Conservation (phyloP, 192 early-diverging fungal species). For the Cladochytrium replicatum region DNA sequence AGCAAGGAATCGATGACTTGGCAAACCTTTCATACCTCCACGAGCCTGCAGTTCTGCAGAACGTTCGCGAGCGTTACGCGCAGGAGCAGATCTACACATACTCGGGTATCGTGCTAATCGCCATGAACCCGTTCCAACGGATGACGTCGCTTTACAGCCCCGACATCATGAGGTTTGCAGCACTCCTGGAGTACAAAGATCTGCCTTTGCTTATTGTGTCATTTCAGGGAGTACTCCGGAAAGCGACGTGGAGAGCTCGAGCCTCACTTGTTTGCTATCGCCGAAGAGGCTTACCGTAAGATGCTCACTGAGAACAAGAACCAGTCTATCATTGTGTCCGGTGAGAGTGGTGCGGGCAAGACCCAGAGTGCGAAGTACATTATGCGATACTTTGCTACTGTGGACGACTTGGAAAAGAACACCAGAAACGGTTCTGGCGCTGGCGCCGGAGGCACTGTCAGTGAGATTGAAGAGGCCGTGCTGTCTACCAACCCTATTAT, state of each 20-base stretch:
- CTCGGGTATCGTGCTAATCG: constrained; percentile 96
- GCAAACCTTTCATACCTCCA: constrained; percentile 92
- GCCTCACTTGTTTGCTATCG: constrained; percentile 97
- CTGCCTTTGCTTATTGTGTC: neutral
- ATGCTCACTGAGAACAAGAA: constrained; percentile 89
- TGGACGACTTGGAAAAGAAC: constrained; percentile 41
- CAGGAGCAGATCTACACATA: constrained; percentile 98
- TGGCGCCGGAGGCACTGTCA: constrained; percentile 22
- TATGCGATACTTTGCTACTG: constrained; percentile 88
- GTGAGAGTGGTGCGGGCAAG: constrained; percentile 91
- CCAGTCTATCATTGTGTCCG: constrained; percentile 97
- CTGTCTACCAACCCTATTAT: constrained; percentile 96
- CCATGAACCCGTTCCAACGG: constrained; percentile 88
- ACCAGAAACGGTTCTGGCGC: neutral
- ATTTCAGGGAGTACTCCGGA: constrained; percentile 77
- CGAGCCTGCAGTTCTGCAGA: constrained; percentile 86
- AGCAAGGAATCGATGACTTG: constrained; percentile 80
- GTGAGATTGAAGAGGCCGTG: constrained; percentile 47
- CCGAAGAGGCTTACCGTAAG: constrained; percentile 93
- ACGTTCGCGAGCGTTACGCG: constrained; percentile 77
- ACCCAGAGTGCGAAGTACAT: constrained; percentile 94
- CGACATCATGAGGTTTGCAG: constrained; percentile 59
- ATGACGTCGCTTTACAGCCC: constrained; percentile 77
- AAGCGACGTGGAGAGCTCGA: constrained; percentile 87
- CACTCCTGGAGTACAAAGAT: neutral